phyloP scores from a whole-genome alignment of 331 rosid species.

The Pyrus hybrid region DNA sequence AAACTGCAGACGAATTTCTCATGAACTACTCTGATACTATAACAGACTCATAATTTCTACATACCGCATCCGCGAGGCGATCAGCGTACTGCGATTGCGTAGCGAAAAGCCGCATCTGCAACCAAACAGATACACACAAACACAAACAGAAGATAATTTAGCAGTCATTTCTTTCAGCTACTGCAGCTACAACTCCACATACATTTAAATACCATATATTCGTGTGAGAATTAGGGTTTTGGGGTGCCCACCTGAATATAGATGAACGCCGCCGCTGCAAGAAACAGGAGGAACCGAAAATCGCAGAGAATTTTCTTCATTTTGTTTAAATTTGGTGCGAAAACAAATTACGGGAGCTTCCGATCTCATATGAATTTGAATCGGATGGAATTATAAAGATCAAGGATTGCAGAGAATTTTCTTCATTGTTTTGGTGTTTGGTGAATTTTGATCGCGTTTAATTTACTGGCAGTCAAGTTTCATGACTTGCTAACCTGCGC shows the following conservation, averaged over 20 bases:
- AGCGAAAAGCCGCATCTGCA: constrained; percentile 72
- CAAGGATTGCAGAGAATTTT: background rate
- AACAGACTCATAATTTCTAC: background rate
- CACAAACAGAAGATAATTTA: background rate
- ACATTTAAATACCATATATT: background rate
- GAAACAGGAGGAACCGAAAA: constrained; percentile 69
- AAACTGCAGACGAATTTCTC: background rate
- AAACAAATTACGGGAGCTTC: background rate
- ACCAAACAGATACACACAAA: background rate
- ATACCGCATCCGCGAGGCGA: constrained; percentile 86
- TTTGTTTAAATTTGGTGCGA: background rate
- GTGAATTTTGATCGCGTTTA: background rate
- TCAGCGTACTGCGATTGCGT: constrained; percentile 84
- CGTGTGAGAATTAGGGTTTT: background rate
- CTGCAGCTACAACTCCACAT: background rate
- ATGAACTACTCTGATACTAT: background rate
- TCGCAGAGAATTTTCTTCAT: constrained; percentile 66
- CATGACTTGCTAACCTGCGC: background rate
- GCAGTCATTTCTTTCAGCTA: background rate
- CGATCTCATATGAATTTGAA: background rate
- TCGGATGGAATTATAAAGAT: background rate
- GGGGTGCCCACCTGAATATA: constrained; percentile 57
- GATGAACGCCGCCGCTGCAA: constrained; percentile 76
- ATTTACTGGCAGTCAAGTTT: background rate
- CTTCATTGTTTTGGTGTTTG: background rate